Percentiles rank a stretch among this genome's conserved stretches.
Evolutionary conservation across 2,329 filamentous ascomycete genomes (phyloP).

Genomic region (Zopfia rhizophila): DNA sequence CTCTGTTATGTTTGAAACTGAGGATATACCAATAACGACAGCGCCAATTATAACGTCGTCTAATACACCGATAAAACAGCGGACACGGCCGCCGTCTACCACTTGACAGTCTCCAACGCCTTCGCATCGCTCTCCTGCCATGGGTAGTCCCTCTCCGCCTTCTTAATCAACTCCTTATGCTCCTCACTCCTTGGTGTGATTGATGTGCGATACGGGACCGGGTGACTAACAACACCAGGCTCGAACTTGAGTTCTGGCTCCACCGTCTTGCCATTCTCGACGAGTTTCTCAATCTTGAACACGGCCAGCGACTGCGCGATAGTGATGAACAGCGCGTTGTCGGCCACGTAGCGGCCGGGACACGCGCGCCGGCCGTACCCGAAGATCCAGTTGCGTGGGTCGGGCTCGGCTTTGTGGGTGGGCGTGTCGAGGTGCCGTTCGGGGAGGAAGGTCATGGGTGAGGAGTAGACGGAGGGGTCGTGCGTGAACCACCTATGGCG

Average conservation of each 20-base stretch:
- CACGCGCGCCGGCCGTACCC: constrained; percentile 58
- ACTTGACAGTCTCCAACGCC: constrained; percentile 20
- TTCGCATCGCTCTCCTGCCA: constrained; percentile 54
- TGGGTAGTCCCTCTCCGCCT: constrained; percentile 49
- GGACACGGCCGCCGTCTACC: no score
- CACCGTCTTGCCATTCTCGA: constrained; percentile 52
- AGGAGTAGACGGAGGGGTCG: constrained; percentile 48
- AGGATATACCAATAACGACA: no score
- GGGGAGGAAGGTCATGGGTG: constrained; percentile 55
- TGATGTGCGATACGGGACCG: constrained; percentile 45
- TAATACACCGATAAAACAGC: no score
- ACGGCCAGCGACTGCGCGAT: constrained; percentile 59
- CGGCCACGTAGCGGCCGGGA: constrained; percentile 55
- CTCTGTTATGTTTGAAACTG: no score
- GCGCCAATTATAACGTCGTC: no score
- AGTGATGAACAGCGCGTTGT: constrained; percentile 53
- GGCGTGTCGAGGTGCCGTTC: constrained; percentile 53
- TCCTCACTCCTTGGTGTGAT: constrained; percentile 49
- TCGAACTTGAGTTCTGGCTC: constrained; percentile 50
- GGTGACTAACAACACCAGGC: constrained; percentile 52
- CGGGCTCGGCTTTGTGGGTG: constrained; percentile 46
- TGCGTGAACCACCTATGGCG: constrained; percentile 53
- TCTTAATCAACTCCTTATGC: constrained; percentile 46
- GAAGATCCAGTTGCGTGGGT: constrained; percentile 48
- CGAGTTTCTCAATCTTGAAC: constrained; percentile 55